Evolutionary conservation across 345 rosid species (phyloP).

Genomic region (Limnanthes douglasii): DNA sequence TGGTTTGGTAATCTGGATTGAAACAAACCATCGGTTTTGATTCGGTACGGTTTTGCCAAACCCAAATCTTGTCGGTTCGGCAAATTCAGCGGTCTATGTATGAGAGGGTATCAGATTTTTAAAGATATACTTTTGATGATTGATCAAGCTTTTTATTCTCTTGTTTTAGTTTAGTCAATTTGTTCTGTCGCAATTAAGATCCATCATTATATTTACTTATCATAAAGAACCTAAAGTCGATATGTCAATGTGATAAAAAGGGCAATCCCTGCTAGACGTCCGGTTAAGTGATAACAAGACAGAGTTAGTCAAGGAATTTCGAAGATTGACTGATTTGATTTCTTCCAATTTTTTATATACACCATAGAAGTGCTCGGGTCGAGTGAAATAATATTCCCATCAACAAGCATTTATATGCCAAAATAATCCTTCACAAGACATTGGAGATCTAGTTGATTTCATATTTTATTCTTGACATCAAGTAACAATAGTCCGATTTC

Average conservation of each 20-base stretch:
- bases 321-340: conserved; percentile 71
- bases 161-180: too few relatives aligned
- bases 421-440: conserved; percentile 91
- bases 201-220: too few relatives aligned
- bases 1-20: too few relatives aligned
- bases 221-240: conserved; percentile 82
- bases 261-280: conserved; percentile 50
- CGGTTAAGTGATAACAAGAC: conserved; percentile 44
- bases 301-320: conserved; percentile 36
- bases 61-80: too few relatives aligned
- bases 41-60: too few relatives aligned
- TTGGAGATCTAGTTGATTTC: conserved; percentile 79
- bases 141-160: too few relatives aligned
- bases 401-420: conserved; percentile 92
- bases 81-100: too few relatives aligned
- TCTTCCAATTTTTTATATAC: conserved; percentile 97
- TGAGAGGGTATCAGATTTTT: too few relatives aligned
- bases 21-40: too few relatives aligned
- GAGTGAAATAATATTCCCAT: conserved; percentile 94
- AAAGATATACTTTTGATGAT: too few relatives aligned
- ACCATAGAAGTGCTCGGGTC: conserved; percentile 95
- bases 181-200: too few relatives aligned
- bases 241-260: conserved; percentile 95
- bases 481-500: conserved; percentile 99
- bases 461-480: conserved; percentile 94